phyloP scores from a whole-genome alignment of 768 basidiomycete genomes.

The Postia placenta region DNA sequence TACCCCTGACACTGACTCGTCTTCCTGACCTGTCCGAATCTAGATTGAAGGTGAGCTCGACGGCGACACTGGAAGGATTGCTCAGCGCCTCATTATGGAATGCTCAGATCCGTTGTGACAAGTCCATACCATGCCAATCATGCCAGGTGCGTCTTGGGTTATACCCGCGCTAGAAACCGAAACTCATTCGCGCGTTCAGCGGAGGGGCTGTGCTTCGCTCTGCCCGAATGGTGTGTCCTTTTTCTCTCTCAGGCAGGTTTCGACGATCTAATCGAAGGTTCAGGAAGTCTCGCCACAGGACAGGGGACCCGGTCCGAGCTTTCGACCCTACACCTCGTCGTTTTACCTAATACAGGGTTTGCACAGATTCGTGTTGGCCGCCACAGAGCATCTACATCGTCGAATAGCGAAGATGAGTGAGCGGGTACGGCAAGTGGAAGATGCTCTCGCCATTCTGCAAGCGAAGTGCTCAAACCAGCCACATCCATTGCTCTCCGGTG shows the following conservation, averaged over 20 bases:
- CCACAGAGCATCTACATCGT: slow-evolving; percentile 57
- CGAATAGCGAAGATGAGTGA: slow-evolving; percentile 64
- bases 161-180: neutral
- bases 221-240: slow-evolving; percentile 57
- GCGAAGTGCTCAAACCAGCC: slow-evolving; percentile 41
- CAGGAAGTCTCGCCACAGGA: slow-evolving; percentile 73
- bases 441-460: slow-evolving; percentile 58
- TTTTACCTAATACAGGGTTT: neutral
- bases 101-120: slow-evolving; percentile 78
- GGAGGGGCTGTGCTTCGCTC: slow-evolving; percentile 61
- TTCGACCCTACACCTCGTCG: neutral
- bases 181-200: slow-evolving; percentile 26
- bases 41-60: slow-evolving; percentile 22
- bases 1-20: neutral
- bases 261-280: neutral
- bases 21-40: neutral
- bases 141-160: slow-evolving; percentile 45
- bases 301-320: slow-evolving; percentile 59
- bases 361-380: slow-evolving; percentile 55
- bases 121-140: slow-evolving; percentile 73
- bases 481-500: slow-evolving; percentile 54
- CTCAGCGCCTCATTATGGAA: no score
- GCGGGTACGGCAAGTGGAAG: slow-evolving; percentile 63
- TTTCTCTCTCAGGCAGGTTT: neutral
- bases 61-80: no score